Base-by-base conservation (phyloP, 495 filamentous ascomycete species). In the Talaromyces borbonicus region DNA sequence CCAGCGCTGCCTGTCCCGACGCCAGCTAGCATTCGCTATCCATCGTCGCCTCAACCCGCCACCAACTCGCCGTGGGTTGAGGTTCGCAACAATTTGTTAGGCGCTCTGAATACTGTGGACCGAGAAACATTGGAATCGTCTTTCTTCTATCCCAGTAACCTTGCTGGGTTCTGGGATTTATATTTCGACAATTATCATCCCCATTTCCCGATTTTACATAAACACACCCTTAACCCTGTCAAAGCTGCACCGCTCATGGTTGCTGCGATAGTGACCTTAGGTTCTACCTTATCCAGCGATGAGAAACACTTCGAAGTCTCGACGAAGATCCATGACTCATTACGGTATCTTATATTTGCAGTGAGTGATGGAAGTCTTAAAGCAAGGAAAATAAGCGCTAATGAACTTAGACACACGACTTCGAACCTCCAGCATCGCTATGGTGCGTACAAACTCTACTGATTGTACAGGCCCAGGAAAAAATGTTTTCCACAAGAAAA, bases 131-230 rank as follows among this genome's bases (percentile, higher is more conserved):
- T 24, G 4, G 31, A 15, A 18, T 43, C 41, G 7, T 43, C 41
- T 2, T 43, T 43, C 15, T 43, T 43, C n/a, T 43, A 43, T 19
- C 9, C 38, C 0, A 26, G 30, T 5, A 53, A 48, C 20, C n/a
- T 53, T 1, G 32, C 27, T 2, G 22, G 25, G 2, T 53, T 53
- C 24, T 44, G 22, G n/a, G 48, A 48, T 18, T 23, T 53, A 3
- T 53, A 50, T 15, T 50, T 53, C 29, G 20, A 53, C 15, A 35
- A 53, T 32, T 53, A 53, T n/a, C 51, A 53, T 24, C 51, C 51
- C 2, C 51, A 53, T 47, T 53, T 53, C 18, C 51, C 51, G 12
- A 53, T 53, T 11, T 15, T 50, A 11, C 51, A 53, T 29, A 37
- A 47, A 26, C 38, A 48, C 7, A 53, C 48, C 0, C 36, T 29